A percentile compares a stretch with the other conserved stretches of the same genome.
These are phyloP conservation scores for Trypanosoma lewisi DNA, from an alignment of 208 protist species.

Conservation along the genomic window DNA sequence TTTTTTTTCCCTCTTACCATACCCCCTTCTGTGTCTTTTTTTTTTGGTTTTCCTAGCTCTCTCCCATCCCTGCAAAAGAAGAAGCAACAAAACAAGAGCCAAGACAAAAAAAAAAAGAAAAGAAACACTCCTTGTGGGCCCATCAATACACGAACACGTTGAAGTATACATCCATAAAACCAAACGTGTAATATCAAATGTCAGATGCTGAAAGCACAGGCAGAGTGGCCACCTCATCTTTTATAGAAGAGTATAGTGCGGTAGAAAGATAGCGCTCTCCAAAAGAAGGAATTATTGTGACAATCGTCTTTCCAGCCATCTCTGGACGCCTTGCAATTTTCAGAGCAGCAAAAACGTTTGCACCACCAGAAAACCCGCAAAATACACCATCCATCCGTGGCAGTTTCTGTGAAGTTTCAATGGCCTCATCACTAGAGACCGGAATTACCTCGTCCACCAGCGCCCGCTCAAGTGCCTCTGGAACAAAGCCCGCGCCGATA, in stretches of 20 bases:
- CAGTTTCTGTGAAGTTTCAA: constrained; percentile 68
- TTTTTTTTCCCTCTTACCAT: too few relatives aligned
- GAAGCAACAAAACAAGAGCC: not conserved
- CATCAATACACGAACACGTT: too few relatives aligned
- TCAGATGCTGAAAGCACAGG: constrained; percentile 54
- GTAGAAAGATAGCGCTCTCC: constrained; percentile 91
- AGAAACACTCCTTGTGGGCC: too few relatives aligned
- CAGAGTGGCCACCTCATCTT: constrained; percentile 60
- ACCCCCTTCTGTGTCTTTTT: too few relatives aligned
- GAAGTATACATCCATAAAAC: too few relatives aligned
- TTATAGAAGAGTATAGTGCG: constrained; percentile 64
- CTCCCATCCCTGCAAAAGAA: too few relatives aligned
- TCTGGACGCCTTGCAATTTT: constrained; percentile 75
- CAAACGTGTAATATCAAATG: not conserved
- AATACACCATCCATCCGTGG: constrained; percentile 81
- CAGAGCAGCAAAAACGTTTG: constrained; percentile 84
- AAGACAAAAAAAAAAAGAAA: too few relatives aligned
- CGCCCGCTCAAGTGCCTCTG: constrained; percentile 55
- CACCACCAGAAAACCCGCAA: constrained; percentile 80
- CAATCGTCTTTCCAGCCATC: constrained; percentile 87
- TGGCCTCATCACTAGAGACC: constrained; percentile 66
- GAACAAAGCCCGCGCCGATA: constrained; percentile 90
- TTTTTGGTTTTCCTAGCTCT: too few relatives aligned
- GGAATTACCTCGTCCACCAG: constrained; percentile 76
- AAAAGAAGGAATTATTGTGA: constrained; percentile 87